Evolutionary conservation across 805 yeast species (phyloP).

Genomic region (Zygotorulaspora florentina): DNA sequence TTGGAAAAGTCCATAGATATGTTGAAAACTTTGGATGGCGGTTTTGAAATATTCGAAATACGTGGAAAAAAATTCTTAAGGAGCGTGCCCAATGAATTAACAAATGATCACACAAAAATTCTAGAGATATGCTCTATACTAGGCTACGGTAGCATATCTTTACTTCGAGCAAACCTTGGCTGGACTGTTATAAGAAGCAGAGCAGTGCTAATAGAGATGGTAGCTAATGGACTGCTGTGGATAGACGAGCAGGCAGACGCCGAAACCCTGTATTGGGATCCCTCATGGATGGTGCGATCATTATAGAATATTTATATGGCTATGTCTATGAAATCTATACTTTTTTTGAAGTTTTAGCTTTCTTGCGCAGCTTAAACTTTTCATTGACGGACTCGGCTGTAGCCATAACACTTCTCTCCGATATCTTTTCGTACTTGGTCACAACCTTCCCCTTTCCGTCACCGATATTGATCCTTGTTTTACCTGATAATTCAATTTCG

Average conservation of each 20-base stretch:
- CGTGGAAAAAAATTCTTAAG: constrained; percentile 52
- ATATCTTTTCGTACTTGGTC: constrained; percentile 53
- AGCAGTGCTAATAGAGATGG: constrained; percentile 70
- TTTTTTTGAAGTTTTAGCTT: constrained; percentile 10
- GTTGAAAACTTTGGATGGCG: constrained; percentile 60
- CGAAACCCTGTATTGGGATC: constrained; percentile 63
- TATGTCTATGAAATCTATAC: not conserved
- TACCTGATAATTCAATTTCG: constrained; percentile 22
- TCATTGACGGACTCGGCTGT: constrained; percentile 66
- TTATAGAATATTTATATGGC: not conserved
- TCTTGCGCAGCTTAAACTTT: constrained; percentile 49
- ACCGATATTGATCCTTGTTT: constrained; percentile 55
- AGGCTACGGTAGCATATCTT: constrained; percentile 64
- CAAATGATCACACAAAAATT: constrained; percentile 64
- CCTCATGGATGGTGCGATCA: constrained; percentile 54
- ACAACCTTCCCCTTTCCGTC: constrained; percentile 69
- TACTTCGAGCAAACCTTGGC: constrained; percentile 66
- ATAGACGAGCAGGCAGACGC: constrained; percentile 52
- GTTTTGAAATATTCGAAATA: constrained; percentile 58
- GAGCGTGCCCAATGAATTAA: constrained; percentile 59
- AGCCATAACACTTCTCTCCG: constrained; percentile 54
- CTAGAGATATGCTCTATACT: constrained; percentile 71
- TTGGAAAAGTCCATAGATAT: constrained; percentile 51
- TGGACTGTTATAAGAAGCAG: constrained; percentile 68
- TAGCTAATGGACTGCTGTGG: constrained; percentile 82